Conservation (phyloP, 768 basidiomycete species). For the Pleurotus djamor region DNA sequence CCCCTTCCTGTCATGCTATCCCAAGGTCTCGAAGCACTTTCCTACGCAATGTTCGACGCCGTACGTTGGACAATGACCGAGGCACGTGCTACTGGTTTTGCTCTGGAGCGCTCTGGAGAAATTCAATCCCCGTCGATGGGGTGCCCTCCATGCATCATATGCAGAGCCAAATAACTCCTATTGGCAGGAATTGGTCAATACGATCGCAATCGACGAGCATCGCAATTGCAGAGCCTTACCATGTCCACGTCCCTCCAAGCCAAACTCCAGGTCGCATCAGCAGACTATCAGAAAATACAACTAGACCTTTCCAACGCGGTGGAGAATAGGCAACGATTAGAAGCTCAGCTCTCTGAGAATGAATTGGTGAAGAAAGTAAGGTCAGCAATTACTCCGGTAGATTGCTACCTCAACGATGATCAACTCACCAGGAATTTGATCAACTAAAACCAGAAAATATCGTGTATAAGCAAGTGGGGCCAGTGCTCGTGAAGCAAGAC, state of each 20-base stretch:
- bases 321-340: constrained; percentile 83
- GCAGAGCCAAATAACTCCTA: no score
- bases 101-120: no score
- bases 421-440: constrained; percentile 76
- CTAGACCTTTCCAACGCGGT: constrained; percentile 68
- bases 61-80: no score
- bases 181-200: no score
- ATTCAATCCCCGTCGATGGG: no score
- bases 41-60: no score
- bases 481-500: constrained; percentile 89
- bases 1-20: no score
- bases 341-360: constrained; percentile 89
- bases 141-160: no score
- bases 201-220: background rate
- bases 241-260: constrained; percentile 50
- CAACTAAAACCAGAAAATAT: constrained; percentile 70
- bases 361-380: constrained; percentile 86
- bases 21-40: no score
- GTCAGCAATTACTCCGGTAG: background rate
- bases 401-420: background rate
- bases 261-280: constrained; percentile 64
- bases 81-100: no score
- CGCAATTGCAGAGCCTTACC: background rate
- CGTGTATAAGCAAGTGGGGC: constrained; percentile 90
- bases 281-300: constrained; percentile 83